Evolutionary conservation across 2,329 filamentous ascomycete species (phyloP), one percentile per base, ranked within the genome.

Genomic region (Scedosporium aurantiacum): DNA sequence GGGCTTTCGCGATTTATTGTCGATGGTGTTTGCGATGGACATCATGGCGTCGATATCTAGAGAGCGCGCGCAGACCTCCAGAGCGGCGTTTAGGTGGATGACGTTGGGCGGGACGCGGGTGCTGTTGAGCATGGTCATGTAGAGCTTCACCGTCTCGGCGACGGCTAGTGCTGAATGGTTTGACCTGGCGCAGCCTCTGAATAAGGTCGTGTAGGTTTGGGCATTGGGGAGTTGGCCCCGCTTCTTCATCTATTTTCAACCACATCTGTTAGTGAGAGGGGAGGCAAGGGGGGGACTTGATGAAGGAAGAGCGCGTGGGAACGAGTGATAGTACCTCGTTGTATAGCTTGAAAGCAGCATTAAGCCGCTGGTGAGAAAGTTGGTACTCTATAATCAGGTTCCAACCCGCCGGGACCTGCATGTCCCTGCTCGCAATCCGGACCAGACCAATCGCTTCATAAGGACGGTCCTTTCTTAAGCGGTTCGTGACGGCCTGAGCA

Each of bases 41-140:
- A 94, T 96, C 66, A 97, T 76, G 16, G 86, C 83, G 66, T 96
- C 91, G 72, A 96, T 79, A 69, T 97, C 87, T 12, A 79, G 72
- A 3, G 89, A 87, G 62, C 84, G 81, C 57, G 87, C 82, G 71
- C 92, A 97, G 7, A 94, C 88, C 63, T 86, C 85, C 54, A 99
- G 77, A n/a, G 91, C 84, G 8, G 92, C 90, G 70, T 99, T 99
- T 64, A 90, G 85, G 69, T 97, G 94, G 62, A 90, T 88, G 41
- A 87, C 88, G 66, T 86, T 89, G 16, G 89, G 88, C 65, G 85
- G 80, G 58, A 95, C 78, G 6, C 79, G 78, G 1, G 82, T 84
- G 41, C 83, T 79, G 4, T 79, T 79, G 45, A 81, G 79, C 75
- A 97, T 88, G 61, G 84, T 84, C 66, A 90, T 82, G 76, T 95